A percentile compares a stretch with the other conserved stretches of the same genome.
Conservation (phyloP, 805 yeast species). For the Hanseniaspora hatyaiensis region DNA sequence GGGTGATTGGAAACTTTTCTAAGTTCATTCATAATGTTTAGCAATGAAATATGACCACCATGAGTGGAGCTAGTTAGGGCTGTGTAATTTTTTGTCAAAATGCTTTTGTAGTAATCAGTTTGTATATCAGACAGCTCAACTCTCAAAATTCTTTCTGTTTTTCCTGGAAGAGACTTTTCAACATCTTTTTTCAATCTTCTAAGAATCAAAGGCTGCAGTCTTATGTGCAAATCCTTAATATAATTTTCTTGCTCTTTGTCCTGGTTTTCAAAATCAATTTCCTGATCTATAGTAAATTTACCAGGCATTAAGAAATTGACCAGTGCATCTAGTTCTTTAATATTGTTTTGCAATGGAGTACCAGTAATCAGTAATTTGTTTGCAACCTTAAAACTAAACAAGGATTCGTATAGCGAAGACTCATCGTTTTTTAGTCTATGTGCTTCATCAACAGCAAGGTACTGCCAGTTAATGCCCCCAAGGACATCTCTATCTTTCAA, state of each 20-base stretch:
- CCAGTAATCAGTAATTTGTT: conserved; percentile 90
- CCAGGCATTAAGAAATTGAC: conserved; percentile 97
- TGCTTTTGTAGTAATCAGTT: conserved; percentile 88
- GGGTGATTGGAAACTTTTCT: conserved; percentile 98
- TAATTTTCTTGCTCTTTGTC: conserved; percentile 78
- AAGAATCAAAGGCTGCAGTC: conserved; percentile 82
- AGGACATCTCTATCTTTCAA: conserved; percentile 75
- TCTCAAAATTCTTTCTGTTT: conserved; percentile 86
- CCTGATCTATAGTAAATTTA: conserved; percentile 75
- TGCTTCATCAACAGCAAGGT: conserved; percentile 95
- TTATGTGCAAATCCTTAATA: conserved; percentile 70
- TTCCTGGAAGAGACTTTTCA: conserved; percentile 90
- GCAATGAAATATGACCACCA: conserved; percentile 66
- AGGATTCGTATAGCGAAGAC: conserved; percentile 80
- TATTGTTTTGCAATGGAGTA: conserved; percentile 92
- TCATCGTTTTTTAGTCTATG: conserved; percentile 92
- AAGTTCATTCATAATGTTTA: conserved; percentile 89
- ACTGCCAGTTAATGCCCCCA: conserved; percentile 86
- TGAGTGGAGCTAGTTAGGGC: conserved; percentile 79
- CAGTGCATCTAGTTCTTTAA: conserved; percentile 88
- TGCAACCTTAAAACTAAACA: conserved; percentile 66
- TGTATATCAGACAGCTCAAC: conserved; percentile 93
- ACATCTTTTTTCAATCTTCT: conserved; percentile 94
- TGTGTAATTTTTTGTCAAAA: conserved; percentile 79
- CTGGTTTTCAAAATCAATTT: conserved; percentile 86